These are phyloP conservation scores for Pseudogymnoascus pannorum DNA, from an alignment of 2,329 filamentous ascomycete genomes.

Conservation along the genomic window DNA sequence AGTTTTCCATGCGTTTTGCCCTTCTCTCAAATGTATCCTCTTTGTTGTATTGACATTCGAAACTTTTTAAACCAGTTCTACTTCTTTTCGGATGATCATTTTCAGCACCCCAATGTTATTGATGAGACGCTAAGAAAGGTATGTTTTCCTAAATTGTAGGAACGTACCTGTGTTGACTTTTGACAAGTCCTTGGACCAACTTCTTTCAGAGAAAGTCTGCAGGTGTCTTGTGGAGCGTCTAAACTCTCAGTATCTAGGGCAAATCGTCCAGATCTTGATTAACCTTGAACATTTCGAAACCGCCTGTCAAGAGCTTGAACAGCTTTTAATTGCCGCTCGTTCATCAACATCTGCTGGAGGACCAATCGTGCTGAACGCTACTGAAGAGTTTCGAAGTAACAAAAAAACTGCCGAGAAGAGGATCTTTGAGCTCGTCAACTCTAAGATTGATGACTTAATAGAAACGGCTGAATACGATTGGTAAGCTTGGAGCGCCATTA, in stretches of 20 bases:
- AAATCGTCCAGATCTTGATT: conserved; percentile 97
- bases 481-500: conserved; percentile 39
- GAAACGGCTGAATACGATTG: conserved; percentile 98
- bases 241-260: conserved; percentile 86
- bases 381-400: conserved; percentile 76
- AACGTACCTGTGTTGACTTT: conserved; percentile 2
- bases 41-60: conserved; percentile 96
- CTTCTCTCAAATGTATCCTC: conserved; percentile 97
- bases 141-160: conserved; percentile 18
- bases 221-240: conserved; percentile 80
- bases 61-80: conserved; percentile 99
- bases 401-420: conserved; percentile 96
- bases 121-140: conserved; percentile 82
- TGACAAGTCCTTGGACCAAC: conserved; percentile 74
- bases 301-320: conserved; percentile 83
- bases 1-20: conserved; percentile 93
- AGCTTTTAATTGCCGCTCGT: conserved; percentile 74
- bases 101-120: conserved; percentile 81
- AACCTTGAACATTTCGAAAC: conserved; percentile 96
- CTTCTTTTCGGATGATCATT: conserved; percentile 94
- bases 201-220: conserved; percentile 90
- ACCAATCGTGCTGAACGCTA: conserved; percentile 72
- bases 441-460: conserved; percentile 95
- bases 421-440: conserved; percentile 97
- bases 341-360: conserved; percentile 76